Percentiles rank a stretch among this genome's conserved stretches.
Evolutionary conservation across 129 eudicot genomes (phyloP).

Genomic region (Saposhnikovia divaricata): DNA sequence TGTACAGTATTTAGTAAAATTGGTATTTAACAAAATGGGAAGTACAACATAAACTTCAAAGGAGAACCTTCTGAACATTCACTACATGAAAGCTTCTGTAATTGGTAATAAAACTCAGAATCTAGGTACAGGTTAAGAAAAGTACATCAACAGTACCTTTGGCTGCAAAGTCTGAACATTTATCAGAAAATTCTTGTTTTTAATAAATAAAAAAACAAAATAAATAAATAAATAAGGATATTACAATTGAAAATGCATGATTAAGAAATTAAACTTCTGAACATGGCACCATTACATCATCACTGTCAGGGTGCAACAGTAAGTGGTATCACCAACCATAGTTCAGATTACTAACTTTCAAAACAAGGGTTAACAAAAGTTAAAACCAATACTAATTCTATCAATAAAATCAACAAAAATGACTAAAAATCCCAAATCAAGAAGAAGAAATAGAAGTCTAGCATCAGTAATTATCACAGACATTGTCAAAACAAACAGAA

Average conservation of each 20-base stretch:
- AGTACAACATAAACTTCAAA: background rate
- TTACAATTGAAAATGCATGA: background rate
- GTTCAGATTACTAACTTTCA: background rate
- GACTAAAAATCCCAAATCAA: conserved; percentile 1
- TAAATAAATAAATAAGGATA: background rate
- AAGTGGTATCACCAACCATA: background rate
- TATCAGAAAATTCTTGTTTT: background rate
- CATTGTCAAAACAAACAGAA: conserved; percentile 3
- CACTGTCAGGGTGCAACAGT: background rate
- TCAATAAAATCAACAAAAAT: background rate
- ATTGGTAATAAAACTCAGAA: background rate
- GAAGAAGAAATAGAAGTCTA: background rate
- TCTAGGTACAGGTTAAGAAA: background rate
- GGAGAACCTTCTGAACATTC: background rate
- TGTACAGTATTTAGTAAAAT: no score
- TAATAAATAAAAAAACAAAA: background rate
- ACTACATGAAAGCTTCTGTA: background rate
- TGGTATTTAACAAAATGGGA: background rate
- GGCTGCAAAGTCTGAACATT: background rate
- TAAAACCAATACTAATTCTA: background rate
- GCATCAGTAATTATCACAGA: background rate
- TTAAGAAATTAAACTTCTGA: background rate
- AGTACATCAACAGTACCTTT: background rate
- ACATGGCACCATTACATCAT: background rate
- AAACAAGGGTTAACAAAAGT: background rate